These are phyloP conservation scores for Fagopyrum tataricum DNA, from an alignment of 148 eudicot species.

Conservation along the genomic window DNA sequence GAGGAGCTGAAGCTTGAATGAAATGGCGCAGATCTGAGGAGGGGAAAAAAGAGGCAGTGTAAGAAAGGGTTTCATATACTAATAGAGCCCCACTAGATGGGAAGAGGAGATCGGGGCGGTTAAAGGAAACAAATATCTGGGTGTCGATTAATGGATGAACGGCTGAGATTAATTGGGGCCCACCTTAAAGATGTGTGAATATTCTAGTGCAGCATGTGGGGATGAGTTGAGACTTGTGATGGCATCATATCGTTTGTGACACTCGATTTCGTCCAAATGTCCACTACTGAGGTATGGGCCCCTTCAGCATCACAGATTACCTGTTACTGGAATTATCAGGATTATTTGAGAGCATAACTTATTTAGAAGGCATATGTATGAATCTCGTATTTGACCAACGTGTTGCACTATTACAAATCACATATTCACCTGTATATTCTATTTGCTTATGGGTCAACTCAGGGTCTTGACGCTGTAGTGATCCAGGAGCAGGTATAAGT, in stretches of 20 bases:
- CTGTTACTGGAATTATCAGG: too few species aligned
- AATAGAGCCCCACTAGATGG: constrained; percentile 1
- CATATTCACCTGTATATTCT: too few species aligned
- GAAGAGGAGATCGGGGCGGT: background rate
- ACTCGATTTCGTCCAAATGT: background rate
- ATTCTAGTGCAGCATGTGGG: background rate
- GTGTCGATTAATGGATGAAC: background rate
- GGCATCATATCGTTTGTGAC: background rate
- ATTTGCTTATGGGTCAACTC: too few species aligned
- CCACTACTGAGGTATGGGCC: too few species aligned
- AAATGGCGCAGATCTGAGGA: constrained; percentile 12
- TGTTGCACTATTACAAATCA: too few species aligned
- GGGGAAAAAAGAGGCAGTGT: constrained; percentile 4
- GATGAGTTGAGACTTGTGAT: background rate
- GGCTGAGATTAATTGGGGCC: background rate
- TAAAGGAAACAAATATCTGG: background rate
- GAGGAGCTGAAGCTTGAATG: background rate
- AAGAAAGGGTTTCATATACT: background rate
- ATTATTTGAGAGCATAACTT: too few species aligned
- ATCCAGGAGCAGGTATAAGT: too few species aligned
- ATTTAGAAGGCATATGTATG: too few species aligned
- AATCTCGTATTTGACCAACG: too few species aligned
- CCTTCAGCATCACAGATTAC: too few species aligned
- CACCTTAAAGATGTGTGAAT: background rate
- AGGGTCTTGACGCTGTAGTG: too few species aligned